These are phyloP conservation scores for Ophiostoma ulmi DNA, from an alignment of 2,329 filamentous ascomycete species.

Conservation along the genomic window DNA sequence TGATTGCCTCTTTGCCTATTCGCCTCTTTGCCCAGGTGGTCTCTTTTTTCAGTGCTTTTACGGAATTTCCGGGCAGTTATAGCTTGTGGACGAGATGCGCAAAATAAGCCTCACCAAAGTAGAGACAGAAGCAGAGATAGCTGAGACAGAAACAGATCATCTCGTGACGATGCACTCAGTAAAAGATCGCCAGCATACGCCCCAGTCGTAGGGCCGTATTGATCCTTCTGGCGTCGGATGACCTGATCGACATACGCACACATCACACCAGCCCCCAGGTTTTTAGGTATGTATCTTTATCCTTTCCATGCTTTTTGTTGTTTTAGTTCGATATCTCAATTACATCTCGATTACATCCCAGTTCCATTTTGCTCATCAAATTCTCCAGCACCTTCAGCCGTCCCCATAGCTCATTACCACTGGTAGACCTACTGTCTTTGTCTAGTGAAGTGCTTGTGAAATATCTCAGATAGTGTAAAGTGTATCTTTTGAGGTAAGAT, in stretches of 20 bases:
- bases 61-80: neutral
- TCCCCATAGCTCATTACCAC: neutral
- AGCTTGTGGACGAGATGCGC: neutral
- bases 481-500: neutral
- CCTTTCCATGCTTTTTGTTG: neutral
- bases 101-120: neutral
- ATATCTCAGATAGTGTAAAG: neutral
- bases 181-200: neutral
- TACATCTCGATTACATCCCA: neutral
- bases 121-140: neutral
- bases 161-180: neutral
- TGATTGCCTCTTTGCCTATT: neutral
- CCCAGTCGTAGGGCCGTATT: neutral
- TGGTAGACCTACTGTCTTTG: neutral
- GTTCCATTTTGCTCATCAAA: neutral
- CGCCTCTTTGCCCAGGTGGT: neutral
- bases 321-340: neutral
- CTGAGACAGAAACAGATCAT: neutral
- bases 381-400: neutral
- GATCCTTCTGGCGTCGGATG: neutral
- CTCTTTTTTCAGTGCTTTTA: neutral
- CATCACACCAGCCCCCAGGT: neutral
- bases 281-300: neutral
- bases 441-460: neutral
- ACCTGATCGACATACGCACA: slow-evolving; percentile 5